Conservation (phyloP, 2,329 filamentous ascomycete genomes). For the Didymella segeticola region DNA sequence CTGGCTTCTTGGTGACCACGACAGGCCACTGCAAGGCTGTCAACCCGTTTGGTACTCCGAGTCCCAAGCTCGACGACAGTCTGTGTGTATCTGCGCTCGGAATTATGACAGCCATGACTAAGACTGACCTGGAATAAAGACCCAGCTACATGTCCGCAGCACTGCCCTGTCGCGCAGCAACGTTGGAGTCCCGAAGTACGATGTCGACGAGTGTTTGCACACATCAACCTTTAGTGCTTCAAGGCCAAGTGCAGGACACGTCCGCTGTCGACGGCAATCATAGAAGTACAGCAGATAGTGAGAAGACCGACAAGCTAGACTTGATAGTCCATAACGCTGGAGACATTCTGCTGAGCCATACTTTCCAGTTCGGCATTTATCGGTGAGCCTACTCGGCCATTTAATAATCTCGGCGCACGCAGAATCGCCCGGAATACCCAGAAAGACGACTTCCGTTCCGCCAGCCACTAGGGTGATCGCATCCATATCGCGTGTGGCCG, state of each 20-base stretch:
- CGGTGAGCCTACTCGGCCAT: not conserved
- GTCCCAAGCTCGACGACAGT: not conserved
- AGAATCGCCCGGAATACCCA: not conserved
- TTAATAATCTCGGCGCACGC: not conserved
- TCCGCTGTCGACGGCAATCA: not conserved
- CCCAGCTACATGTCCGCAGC: not conserved
- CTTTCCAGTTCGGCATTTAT: not conserved
- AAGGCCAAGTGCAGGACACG: not conserved
- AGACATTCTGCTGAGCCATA: not conserved
- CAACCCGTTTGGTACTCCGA: not conserved
- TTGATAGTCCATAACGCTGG: not conserved
- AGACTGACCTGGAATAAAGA: not conserved
- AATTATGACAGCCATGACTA: not conserved
- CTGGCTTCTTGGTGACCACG: not conserved
- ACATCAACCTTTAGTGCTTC: not conserved
- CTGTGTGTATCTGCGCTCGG: not conserved
- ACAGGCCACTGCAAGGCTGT: slow-evolving; percentile 6
- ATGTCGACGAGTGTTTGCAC: not conserved
- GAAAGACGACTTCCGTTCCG: not conserved
- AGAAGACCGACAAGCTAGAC: not conserved
- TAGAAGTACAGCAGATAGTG: not conserved
- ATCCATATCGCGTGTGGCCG: slow-evolving; percentile 6
- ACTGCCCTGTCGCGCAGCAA: not conserved
- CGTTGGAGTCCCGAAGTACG: not conserved
- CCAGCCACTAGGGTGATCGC: not conserved